Evolutionary conservation across 129 eudicot species (phyloP).

Genomic region (Cynara cardunculus): DNA sequence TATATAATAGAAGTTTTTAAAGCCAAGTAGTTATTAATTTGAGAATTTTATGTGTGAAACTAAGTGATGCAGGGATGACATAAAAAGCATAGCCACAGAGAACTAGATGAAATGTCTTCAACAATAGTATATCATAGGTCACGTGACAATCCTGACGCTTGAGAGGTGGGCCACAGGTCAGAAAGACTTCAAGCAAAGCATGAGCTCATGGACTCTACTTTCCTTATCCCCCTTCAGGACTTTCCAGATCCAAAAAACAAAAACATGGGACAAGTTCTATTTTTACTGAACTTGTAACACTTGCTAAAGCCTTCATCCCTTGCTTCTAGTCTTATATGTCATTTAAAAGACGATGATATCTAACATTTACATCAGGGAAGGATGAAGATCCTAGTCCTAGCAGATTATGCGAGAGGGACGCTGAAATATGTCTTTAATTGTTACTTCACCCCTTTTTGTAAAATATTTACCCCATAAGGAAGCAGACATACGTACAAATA

Average conservation of each 20-base stretch:
- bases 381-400: background rate
- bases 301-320: background rate
- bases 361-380: too few species aligned
- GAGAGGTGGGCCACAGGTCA: background rate
- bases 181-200: too few species aligned
- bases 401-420: background rate
- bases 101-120: background rate
- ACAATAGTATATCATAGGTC: background rate
- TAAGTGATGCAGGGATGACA: background rate
- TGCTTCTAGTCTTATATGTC: too few species aligned
- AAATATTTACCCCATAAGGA: background rate
- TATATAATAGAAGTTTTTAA: constrained; percentile 1
- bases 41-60: background rate
- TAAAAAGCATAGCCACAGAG: background rate
- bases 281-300: background rate
- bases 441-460: background rate
- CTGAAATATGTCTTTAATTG: background rate
- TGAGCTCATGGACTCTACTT: too few species aligned
- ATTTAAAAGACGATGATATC: too few species aligned
- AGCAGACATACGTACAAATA: background rate
- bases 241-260: too few species aligned
- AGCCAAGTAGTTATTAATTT: background rate
- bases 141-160: background rate
- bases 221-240: too few species aligned
- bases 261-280: too few species aligned